phyloP scores from a whole-genome alignment of 2,329 filamentous ascomycete genomes.

The Magnaporthiopsis poae region DNA sequence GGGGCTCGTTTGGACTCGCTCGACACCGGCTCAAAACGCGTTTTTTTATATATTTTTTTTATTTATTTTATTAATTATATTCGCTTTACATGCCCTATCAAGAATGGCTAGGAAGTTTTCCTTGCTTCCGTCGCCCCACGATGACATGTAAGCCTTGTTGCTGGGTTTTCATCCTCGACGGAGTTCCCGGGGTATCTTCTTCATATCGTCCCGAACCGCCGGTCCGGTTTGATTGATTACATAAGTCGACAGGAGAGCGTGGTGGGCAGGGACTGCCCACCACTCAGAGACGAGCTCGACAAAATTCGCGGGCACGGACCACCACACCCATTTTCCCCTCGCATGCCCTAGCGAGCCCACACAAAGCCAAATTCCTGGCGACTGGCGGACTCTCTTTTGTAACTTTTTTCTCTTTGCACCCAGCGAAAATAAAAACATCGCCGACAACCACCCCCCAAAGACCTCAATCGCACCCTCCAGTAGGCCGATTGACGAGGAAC shows the following conservation, averaged over 20 bases:
- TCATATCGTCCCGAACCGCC: too few species aligned
- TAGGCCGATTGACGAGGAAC: background rate
- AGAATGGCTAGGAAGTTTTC: too few species aligned
- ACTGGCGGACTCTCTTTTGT: constrained; percentile 5
- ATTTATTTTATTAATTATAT: too few species aligned
- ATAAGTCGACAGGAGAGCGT: background rate
- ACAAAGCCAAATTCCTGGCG: constrained; percentile 3
- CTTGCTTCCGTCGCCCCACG: too few species aligned
- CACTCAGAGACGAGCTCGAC: background rate
- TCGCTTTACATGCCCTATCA: too few species aligned
- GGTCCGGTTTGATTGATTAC: background rate
- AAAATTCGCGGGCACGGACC: constrained; percentile 8
- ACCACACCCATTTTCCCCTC: background rate
- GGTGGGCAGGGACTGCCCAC: background rate
- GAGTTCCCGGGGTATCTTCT: background rate
- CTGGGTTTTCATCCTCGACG: background rate
- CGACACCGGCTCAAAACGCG: too few species aligned
- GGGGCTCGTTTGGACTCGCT: background rate
- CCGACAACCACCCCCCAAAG: constrained; percentile 1
- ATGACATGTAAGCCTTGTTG: too few species aligned
- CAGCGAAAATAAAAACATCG: constrained; percentile 6
- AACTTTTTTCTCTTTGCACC: constrained; percentile 9
- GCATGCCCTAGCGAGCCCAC: constrained; percentile 16
- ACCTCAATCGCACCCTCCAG: constrained; percentile 17
- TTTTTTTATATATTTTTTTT: too few species aligned